phyloP scores from a whole-genome alignment of 2,329 filamentous ascomycete genomes.

The Colletotrichum sp. region DNA sequence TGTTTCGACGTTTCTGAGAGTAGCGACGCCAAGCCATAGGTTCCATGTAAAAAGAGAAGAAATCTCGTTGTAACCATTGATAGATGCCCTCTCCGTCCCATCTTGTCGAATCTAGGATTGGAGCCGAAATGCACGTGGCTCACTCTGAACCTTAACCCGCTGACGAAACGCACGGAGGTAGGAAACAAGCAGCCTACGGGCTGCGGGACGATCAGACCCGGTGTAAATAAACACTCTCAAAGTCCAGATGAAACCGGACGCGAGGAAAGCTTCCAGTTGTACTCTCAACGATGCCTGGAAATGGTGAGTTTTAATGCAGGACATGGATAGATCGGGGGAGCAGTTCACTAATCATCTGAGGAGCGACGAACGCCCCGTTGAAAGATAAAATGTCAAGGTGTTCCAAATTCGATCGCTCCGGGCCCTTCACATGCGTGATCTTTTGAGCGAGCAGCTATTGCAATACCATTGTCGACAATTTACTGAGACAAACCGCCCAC shows the following conservation, averaged over 20 bases:
- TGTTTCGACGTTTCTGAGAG: not conserved
- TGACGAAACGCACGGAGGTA: not conserved
- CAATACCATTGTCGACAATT: fast-evolving
- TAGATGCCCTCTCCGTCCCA: not conserved
- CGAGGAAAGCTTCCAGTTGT: not conserved
- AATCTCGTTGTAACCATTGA: not conserved
- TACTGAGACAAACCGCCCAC: fast-evolving
- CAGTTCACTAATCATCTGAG: not conserved
- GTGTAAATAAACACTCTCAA: not conserved
- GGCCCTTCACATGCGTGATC: fast-evolving
- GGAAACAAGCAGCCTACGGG: not conserved
- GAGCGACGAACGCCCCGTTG: not conserved
- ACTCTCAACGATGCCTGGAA: not conserved
- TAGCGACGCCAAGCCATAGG: not conserved
- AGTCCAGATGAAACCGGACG: not conserved
- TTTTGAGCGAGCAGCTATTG: fast-evolving
- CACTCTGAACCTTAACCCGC: not conserved
- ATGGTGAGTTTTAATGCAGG: not conserved
- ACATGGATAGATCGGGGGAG: not conserved
- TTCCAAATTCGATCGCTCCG: fast-evolving
- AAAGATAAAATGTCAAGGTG: not conserved
- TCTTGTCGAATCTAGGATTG: not conserved
- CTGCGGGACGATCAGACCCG: not conserved
- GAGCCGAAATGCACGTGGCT: not conserved
- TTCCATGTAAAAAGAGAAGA: not conserved